Conservation (phyloP, 1,284 basidiomycete species). For the Pyrrhoderma noxium region DNA sequence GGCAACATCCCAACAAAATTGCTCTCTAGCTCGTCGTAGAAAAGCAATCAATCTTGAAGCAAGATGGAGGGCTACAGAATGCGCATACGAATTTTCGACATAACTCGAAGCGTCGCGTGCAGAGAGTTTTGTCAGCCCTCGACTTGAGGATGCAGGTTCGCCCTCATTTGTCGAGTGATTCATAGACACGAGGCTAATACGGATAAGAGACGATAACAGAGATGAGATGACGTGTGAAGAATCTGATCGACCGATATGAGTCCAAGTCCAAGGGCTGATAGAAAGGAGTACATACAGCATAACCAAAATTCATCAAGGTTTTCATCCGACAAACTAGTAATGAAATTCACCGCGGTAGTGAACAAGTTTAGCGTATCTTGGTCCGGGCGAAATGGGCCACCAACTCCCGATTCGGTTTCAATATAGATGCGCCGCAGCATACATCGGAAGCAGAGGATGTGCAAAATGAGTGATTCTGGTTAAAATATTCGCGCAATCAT, state of each 20-base stretch:
- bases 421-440: conserved; percentile 24
- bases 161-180: neutral
- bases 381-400: conserved; percentile 24
- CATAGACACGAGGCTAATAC: conserved; percentile 23
- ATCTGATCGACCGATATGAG: conserved; percentile 13
- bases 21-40: conserved; percentile 19
- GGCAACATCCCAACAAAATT: conserved; percentile 23
- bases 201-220: conserved; percentile 24
- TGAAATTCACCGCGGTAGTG: conserved; percentile 23
- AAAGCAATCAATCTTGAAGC: conserved; percentile 20
- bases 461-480: conserved; percentile 22
- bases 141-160: conserved; percentile 1
- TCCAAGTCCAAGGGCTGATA: neutral
- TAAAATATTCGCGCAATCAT: neutral
- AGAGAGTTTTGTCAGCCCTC: neutral
- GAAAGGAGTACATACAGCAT: conserved; percentile 18
- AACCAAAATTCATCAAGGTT: conserved; percentile 24
- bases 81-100: conserved; percentile 15
- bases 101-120: conserved; percentile 2
- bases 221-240: conserved; percentile 24
- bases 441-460: conserved; percentile 23
- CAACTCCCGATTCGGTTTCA: conserved; percentile 23
- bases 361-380: conserved; percentile 23
- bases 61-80: conserved; percentile 22
- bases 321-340: conserved; percentile 20